phyloP scores from a whole-genome alignment of 805 yeast species.

The Sugiyamaella marilandica region DNA sequence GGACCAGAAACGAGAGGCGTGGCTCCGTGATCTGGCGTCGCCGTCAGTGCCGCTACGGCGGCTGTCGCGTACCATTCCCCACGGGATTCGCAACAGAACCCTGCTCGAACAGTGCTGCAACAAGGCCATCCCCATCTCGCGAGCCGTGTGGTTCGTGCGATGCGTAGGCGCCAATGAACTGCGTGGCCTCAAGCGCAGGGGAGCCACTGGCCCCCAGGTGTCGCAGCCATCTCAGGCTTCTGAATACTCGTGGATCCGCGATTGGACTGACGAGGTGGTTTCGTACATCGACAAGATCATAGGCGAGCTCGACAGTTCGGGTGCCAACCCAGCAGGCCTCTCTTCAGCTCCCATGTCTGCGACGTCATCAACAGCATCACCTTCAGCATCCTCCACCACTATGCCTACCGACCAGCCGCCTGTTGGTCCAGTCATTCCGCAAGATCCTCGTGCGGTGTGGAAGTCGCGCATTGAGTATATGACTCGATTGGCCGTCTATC shows the following conservation, averaged over 20 bases:
- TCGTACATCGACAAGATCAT: conserved; percentile 52
- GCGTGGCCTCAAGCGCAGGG: conserved; percentile 51
- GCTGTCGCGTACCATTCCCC: conserved; percentile 78
- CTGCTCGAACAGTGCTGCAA: conserved; percentile 68
- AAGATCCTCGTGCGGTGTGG: conserved; percentile 32
- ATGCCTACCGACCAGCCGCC: not conserved
- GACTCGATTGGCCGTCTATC: conserved; percentile 53
- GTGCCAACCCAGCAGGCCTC: too few species aligned
- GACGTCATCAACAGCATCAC: not conserved
- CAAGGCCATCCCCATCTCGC: conserved; percentile 63
- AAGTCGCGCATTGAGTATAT: conserved; percentile 54
- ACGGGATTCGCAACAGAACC: conserved; percentile 72
- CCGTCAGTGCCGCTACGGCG: conserved; percentile 59
- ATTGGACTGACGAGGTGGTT: conserved; percentile 85
- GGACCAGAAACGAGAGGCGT: conserved; percentile 74
- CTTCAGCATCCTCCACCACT: not conserved
- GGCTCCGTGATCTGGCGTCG: conserved; percentile 79
- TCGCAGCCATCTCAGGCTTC: conserved; percentile 6
- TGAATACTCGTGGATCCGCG: conserved; percentile 67
- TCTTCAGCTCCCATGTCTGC: not conserved
- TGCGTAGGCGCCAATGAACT: conserved; percentile 81
- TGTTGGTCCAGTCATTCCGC: not conserved
- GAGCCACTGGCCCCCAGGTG: conserved; percentile 21
- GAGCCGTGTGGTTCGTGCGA: conserved; percentile 89
- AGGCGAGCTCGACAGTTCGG: conserved; percentile 38